Evolutionary conservation across 805 yeast species (phyloP), one percentile per base, ranked within the genome.

Genomic region (Candida ulmi): DNA sequence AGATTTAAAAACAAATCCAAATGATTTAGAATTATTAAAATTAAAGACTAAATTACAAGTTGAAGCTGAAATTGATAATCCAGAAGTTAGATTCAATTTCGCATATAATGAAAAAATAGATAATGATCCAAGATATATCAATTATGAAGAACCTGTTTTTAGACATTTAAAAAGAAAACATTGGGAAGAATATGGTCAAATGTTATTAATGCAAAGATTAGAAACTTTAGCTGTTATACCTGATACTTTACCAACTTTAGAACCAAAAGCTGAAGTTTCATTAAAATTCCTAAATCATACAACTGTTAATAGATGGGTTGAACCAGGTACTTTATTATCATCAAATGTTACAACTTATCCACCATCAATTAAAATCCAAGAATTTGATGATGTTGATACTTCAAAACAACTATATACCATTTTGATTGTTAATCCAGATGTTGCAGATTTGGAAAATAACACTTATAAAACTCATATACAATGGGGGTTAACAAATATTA

Each of bases 221-320:
- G 99, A 93, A 65, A 79, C 83, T 41, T 66, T 88, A 50, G 74
- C 74, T 32, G 87, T 87, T 32, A 85, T 93, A 43, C 99, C 99
- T 13, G 99, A 93, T 58, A 90, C 98, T 3, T 58, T 93, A 60
- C 93, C 97, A 21, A 88, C 97, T 2, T 62, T 93, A 41, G 80
- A 74, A 9, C 98, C 98, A 16, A 65, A 71, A 46, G 91, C 77
- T 15, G 88, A 84, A 38, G 85, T 91, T 6, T 69, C 75, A 33
- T 55, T 93, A 33, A 79, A 78, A 62, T 90, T 90, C 57, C 81
- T 88, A 5, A 85, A 80, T 55, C 78, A 78, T 45, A 68, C 76
- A 5, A 71, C 74, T 42, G 72, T 83, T 30, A 72, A 74, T 48
- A 76, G 71, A 47, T 80, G 85, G 85, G 62, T 88, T 35, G 83